phyloP scores from a whole-genome alignment of 2,329 filamentous ascomycete species.

The Colletotrichum sp. region DNA sequence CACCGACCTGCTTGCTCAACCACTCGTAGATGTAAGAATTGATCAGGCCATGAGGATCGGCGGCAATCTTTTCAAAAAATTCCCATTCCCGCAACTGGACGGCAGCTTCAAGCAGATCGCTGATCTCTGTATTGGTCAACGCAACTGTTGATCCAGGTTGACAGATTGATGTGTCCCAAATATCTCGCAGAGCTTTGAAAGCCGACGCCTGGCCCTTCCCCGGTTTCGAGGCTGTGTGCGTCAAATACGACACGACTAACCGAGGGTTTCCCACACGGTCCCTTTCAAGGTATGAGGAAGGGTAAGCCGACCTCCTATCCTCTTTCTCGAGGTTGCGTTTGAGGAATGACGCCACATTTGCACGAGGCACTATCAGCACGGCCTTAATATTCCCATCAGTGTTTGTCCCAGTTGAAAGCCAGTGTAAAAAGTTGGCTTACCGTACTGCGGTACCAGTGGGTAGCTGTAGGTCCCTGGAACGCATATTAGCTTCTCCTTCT shows the following conservation, averaged over 20 bases:
- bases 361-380: not conserved
- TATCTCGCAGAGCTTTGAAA: not conserved
- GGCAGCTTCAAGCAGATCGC: not conserved
- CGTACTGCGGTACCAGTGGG: constrained; percentile 26
- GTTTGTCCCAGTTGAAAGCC: not conserved
- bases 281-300: not conserved
- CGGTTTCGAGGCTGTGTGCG: not conserved
- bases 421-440: not conserved
- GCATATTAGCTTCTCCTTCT: not conserved
- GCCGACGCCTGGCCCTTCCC: not conserved
- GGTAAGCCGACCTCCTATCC: not conserved
- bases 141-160: not conserved
- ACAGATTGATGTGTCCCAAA: not conserved
- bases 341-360: not conserved
- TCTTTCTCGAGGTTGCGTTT: not conserved
- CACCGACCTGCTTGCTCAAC: not conserved
- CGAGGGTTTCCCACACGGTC: not conserved
- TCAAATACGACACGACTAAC: not conserved
- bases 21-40: not conserved
- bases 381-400: not conserved
- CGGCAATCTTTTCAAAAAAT: not conserved
- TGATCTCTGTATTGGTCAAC: not conserved
- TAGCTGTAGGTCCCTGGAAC: constrained; percentile 23
- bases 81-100: not conserved
- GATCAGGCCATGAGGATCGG: not conserved